Evolutionary conservation across 441 rosid species (phyloP).

Genomic region (Croton laevigatus): DNA sequence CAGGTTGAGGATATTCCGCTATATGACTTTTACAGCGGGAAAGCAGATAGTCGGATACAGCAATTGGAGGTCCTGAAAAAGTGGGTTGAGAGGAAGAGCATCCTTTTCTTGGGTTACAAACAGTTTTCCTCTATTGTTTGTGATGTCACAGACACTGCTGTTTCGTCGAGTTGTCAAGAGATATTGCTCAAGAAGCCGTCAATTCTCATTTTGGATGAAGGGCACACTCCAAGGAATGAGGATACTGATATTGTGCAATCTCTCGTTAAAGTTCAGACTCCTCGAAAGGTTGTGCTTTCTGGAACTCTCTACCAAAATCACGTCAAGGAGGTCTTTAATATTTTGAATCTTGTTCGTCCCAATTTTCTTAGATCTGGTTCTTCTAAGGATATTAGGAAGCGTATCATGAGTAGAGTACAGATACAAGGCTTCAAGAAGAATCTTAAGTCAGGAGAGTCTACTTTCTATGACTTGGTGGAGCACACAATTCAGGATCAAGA

Average conservation of each 20-base stretch:
- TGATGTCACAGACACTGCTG: constrained; percentile 33
- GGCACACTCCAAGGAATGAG: constrained; percentile 83
- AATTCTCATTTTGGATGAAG: constrained; percentile 85
- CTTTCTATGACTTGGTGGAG: constrained; percentile 69
- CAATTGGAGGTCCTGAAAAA: constrained; percentile 60
- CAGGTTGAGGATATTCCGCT: constrained; percentile 68
- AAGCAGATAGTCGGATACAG: constrained; percentile 63
- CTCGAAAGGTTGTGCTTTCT: constrained; percentile 80
- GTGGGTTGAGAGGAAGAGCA: constrained; percentile 69
- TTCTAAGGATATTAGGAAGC: constrained; percentile 38
- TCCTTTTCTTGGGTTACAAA: constrained; percentile 77
- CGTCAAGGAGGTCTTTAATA: constrained; percentile 82
- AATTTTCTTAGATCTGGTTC: constrained; percentile 56
- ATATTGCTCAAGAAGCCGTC: constrained; percentile 67
- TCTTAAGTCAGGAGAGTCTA: constrained; percentile 36
- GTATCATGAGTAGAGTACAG: constrained; percentile 63
- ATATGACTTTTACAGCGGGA: constrained; percentile 62
- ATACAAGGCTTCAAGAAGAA: constrained; percentile 46
- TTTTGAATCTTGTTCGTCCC: constrained; percentile 77
- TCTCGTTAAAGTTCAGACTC: constrained; percentile 70
- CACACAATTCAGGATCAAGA: constrained; percentile 43
- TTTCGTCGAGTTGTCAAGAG: constrained; percentile 46
- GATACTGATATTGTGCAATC: constrained; percentile 64
- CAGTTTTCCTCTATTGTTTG: constrained; percentile 75
- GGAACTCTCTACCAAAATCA: constrained; percentile 89